A percentile compares a stretch with the other conserved stretches of the same genome.
Conservation (phyloP, 1,284 basidiomycete species). For the Termitomyces sp. region DNA sequence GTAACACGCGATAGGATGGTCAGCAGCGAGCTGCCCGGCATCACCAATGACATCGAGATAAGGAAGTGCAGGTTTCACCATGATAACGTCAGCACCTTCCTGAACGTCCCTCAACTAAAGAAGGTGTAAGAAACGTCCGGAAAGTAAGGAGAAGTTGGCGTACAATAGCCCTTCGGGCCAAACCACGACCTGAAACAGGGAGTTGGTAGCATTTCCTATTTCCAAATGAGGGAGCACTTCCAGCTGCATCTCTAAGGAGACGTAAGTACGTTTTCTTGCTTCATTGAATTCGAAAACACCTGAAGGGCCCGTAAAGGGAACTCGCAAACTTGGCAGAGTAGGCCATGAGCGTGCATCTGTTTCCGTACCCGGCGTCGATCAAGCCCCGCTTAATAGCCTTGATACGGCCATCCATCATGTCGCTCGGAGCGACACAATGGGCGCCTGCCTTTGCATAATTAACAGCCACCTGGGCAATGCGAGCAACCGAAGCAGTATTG, state of each 20-base stretch:
- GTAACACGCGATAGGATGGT: constrained; percentile 92
- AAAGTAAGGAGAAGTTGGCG: constrained; percentile 25
- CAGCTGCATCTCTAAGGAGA: constrained; percentile 80
- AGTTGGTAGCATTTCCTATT: constrained; percentile 98
- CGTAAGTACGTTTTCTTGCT: constrained; percentile 1
- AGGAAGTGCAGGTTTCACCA: constrained; percentile 96
- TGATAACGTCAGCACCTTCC: constrained; percentile 98
- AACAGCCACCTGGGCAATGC: constrained; percentile 90
- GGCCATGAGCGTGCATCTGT: constrained; percentile 90
- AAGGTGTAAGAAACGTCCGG: not conserved
- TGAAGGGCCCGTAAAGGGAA: constrained; percentile 95
- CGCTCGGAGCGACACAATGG: constrained; percentile 96
- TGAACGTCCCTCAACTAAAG: constrained; percentile 76
- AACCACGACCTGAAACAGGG: constrained; percentile 82
- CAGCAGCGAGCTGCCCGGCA: constrained; percentile 75
- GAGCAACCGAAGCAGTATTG: constrained; percentile 69
- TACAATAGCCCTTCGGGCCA: constrained; percentile 91
- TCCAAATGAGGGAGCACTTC: constrained; percentile 91
- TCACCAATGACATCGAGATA: constrained; percentile 97
- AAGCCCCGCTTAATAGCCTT: constrained; percentile 84
- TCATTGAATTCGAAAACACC: constrained; percentile 38
- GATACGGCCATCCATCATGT: constrained; percentile 99
- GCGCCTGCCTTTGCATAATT: constrained; percentile 93
- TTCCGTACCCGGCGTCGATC: constrained; percentile 79
- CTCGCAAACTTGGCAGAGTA: constrained; percentile 99